Evolutionary conservation across 2,329 filamentous ascomycete genomes (phyloP).

Genomic region (Xylaria polymorpha): DNA sequence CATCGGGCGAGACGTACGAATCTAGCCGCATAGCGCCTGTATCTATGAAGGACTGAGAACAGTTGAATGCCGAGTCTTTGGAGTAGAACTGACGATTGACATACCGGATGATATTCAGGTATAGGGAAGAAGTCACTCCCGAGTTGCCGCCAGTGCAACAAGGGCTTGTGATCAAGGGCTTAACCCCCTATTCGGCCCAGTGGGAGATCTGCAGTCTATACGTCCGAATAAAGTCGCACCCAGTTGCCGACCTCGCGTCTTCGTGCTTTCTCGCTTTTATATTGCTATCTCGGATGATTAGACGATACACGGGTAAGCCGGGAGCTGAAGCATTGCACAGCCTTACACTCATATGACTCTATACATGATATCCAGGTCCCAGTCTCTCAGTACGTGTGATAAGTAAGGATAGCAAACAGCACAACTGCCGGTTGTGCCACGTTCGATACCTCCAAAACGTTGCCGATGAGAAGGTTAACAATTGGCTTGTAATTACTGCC

Average conservation of each 20-base stretch:
- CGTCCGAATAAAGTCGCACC: too few species aligned
- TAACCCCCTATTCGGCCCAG: too few species aligned
- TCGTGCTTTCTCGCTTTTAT: too few species aligned
- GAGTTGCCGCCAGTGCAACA: background rate
- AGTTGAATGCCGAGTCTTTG: slow-evolving; percentile 5
- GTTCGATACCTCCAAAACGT: slow-evolving; percentile 1
- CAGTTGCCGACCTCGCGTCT: too few species aligned
- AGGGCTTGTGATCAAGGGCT: too few species aligned
- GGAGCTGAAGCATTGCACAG: too few species aligned
- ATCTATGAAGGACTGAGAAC: background rate
- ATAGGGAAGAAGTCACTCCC: slow-evolving; percentile 11
- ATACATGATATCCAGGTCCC: too few species aligned
- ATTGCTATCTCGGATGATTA: too few species aligned
- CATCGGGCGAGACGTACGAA: slow-evolving; percentile 7
- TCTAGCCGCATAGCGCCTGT: slow-evolving; percentile 6
- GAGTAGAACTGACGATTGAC: slow-evolving; percentile 7
- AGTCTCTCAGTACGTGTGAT: too few species aligned
- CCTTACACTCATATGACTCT: too few species aligned
- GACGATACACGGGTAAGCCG: too few species aligned
- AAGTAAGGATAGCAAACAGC: background rate
- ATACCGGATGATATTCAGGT: slow-evolving; percentile 2
- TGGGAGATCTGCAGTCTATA: too few species aligned
- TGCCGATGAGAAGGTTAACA: background rate
- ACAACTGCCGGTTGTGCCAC: slow-evolving; percentile 1
- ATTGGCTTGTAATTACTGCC: background rate